Conservation (phyloP, 768 basidiomycete genomes). For the Trametes maxima region DNA sequence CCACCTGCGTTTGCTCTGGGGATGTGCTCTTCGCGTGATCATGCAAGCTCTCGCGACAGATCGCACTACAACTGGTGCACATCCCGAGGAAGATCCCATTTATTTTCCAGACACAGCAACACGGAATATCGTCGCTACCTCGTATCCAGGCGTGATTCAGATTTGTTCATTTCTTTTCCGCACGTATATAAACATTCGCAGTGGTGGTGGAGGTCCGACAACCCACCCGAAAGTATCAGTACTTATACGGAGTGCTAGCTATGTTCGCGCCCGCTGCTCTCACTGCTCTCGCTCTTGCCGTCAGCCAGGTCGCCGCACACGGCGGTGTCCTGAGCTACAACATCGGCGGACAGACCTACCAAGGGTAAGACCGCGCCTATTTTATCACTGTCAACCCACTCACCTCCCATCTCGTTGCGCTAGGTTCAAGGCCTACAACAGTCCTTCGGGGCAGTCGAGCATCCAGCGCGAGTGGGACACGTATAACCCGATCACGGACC, state of each 20-base stretch:
- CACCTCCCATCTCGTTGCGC: neutral
- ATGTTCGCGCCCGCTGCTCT: constrained; percentile 27
- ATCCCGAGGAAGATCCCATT: constrained; percentile 15
- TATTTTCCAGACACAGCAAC: constrained; percentile 7
- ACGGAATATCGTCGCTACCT: constrained; percentile 17
- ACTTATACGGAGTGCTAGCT: neutral
- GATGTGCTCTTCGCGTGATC: constrained; percentile 1
- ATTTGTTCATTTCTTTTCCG: neutral
- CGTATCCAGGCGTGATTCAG: neutral
- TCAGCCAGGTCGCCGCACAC: constrained; percentile 35
- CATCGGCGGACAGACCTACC: constrained; percentile 36
- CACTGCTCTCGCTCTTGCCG: constrained; percentile 23
- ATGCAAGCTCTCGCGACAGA: neutral
- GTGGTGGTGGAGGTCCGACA: neutral
- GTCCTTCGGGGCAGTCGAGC: constrained; percentile 41
- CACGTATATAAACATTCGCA: neutral
- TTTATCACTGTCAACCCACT: neutral
- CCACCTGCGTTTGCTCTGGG: neutral
- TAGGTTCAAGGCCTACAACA: constrained; percentile 42
- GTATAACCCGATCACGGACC: constrained; percentile 43
- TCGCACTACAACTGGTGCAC: neutral
- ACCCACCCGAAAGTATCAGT: neutral
- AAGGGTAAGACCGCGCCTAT: constrained; percentile 30
- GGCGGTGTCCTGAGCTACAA: constrained; percentile 43
- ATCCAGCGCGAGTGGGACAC: constrained; percentile 45